phyloP scores from a whole-genome alignment of 148 eudicot species.

The Camellia granthamiana region DNA sequence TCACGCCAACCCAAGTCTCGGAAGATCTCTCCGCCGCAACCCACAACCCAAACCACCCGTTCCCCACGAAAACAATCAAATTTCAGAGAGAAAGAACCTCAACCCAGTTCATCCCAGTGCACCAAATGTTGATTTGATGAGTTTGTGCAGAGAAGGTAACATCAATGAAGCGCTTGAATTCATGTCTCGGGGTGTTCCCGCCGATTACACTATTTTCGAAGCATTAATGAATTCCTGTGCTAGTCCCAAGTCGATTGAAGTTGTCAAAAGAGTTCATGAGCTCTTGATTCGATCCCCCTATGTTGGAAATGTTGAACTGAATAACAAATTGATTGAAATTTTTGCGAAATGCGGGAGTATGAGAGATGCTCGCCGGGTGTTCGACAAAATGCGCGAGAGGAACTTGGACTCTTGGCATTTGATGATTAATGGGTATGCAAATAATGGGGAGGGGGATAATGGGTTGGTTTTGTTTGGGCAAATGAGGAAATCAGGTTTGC shows the following conservation, averaged over 20 bases:
- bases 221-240: slow-evolving; percentile 26
- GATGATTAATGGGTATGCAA: slow-evolving; percentile 42
- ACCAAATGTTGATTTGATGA: slow-evolving; percentile 22
- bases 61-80: slow-evolving; percentile 8
- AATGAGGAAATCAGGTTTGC: slow-evolving; percentile 39
- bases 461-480: slow-evolving; percentile 37
- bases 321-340: slow-evolving; percentile 29
- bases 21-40: slow-evolving; percentile 11
- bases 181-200: slow-evolving; percentile 28
- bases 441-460: slow-evolving; percentile 28
- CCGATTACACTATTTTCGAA: slow-evolving; percentile 20
- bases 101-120: background rate
- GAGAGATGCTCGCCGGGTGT: slow-evolving; percentile 38
- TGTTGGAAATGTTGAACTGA: slow-evolving; percentile 28
- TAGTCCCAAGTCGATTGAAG: slow-evolving; percentile 18
- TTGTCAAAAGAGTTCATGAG: slow-evolving; percentile 35
- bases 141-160: slow-evolving; percentile 35
- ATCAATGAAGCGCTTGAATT: slow-evolving; percentile 31
- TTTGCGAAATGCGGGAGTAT: slow-evolving; percentile 31
- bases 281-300: slow-evolving; percentile 25
- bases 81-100: no score
- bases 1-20: slow-evolving; percentile 12
- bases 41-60: slow-evolving; percentile 8
- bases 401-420: slow-evolving; percentile 30
- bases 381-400: slow-evolving; percentile 38